Percentiles rank a stretch among this genome's conserved stretches.
Conservation (phyloP, 1,284 basidiomycete species). For the Melanopsichium pennsylvanicum region DNA sequence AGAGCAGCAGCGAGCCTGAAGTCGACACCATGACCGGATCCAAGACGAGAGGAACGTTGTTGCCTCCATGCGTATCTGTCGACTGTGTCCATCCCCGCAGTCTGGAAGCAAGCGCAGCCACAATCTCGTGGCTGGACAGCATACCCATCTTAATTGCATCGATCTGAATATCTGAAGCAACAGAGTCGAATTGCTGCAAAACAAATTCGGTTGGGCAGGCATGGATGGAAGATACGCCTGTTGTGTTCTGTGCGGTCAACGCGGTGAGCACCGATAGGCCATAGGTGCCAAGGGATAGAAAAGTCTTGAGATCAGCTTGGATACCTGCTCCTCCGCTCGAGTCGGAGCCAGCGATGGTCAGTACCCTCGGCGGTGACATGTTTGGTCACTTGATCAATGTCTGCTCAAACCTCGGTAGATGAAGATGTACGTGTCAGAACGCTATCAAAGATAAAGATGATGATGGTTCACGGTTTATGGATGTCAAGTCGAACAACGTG, state of each 20-base stretch:
- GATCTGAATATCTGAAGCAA: constrained; percentile 79
- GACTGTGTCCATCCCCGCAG: constrained; percentile 24
- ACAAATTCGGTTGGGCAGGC: constrained; percentile 61
- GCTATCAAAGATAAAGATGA: neutral
- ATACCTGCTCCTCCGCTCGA: constrained; percentile 89
- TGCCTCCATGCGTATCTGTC: constrained; percentile 8
- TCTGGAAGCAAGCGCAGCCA: constrained; percentile 64
- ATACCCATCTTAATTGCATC: constrained; percentile 89
- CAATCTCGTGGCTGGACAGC: constrained; percentile 70
- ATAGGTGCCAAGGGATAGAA: constrained; percentile 79
- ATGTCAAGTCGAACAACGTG: neutral
- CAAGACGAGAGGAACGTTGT: constrained; percentile 49
- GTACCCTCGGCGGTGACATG: constrained; percentile 66
- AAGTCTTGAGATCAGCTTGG: constrained; percentile 80
- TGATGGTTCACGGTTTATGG: neutral
- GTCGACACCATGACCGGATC: constrained; percentile 90
- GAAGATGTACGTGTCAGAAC: neutral
- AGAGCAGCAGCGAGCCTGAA: constrained; percentile 82
- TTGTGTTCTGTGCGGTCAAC: constrained; percentile 89
- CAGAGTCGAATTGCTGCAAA: constrained; percentile 73
- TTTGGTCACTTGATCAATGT: too few relatives aligned
- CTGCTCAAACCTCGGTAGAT: too few relatives aligned
- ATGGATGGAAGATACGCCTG: constrained; percentile 75
- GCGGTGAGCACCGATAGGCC: constrained; percentile 88
- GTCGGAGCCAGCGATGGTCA: constrained; percentile 87